Evolutionary conservation across 345 rosid species (phyloP).

Genomic region (Psidium guajava): DNA sequence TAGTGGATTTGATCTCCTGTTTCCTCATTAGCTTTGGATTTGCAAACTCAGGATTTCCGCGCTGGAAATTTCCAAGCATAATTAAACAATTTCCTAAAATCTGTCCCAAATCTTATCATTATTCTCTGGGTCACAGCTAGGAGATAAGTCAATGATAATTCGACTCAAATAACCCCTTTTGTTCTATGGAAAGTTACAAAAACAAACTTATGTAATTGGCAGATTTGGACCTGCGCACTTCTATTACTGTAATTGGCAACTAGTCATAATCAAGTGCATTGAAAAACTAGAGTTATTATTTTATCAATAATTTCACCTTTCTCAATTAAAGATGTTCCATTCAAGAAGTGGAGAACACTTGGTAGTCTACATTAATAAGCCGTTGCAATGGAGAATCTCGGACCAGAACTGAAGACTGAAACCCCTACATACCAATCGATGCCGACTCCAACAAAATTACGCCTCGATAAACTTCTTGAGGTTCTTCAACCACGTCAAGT

Average conservation of each 20-base stretch:
- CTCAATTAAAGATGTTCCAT: background rate
- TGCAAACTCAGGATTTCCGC: background rate
- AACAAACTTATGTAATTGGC: background rate
- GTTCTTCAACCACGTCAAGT: slow-evolving; percentile 59
- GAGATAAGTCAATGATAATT: background rate
- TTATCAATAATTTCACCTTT: background rate
- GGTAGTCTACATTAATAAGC: background rate
- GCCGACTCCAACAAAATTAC: background rate
- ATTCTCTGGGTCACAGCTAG: background rate
- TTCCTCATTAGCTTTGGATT: background rate
- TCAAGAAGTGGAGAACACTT: background rate
- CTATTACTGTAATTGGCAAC: background rate
- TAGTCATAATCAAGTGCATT: background rate
- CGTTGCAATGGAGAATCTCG: background rate
- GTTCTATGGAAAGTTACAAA: background rate
- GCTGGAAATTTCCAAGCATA: background rate
- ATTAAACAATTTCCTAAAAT: background rate
- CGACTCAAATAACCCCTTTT: background rate
- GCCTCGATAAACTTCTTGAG: slow-evolving; percentile 54
- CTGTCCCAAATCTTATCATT: background rate
- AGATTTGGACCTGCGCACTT: background rate
- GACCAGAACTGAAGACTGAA: background rate
- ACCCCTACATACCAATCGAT: background rate
- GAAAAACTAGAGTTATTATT: background rate
- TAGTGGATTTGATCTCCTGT: background rate